These are phyloP conservation scores for Aquilaria yunnanensis DNA, from an alignment of 345 rosid species.

Conservation along the genomic window DNA sequence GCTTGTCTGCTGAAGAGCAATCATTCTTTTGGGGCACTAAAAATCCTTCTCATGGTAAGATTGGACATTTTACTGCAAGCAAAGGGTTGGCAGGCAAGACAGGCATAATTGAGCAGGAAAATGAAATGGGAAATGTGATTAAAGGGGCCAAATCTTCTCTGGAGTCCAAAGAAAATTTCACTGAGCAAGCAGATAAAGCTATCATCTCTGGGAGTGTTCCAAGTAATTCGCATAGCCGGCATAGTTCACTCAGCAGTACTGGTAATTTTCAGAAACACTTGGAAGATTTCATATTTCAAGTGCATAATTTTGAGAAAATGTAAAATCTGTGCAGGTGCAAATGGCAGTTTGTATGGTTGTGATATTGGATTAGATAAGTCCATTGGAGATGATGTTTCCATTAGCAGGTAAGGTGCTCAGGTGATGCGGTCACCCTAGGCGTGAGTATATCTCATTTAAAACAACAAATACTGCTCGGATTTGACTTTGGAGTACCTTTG, in stretches of 20 bases:
- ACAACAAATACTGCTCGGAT: background rate
- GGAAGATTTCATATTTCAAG: background rate
- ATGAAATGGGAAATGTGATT: conserved; percentile 24
- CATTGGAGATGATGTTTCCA: conserved; percentile 31
- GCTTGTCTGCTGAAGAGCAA: conserved; percentile 24
- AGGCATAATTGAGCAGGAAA: conserved; percentile 21
- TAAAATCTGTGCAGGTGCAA: conserved; percentile 27
- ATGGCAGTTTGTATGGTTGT: conserved; percentile 26
- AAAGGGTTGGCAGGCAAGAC: conserved; percentile 23
- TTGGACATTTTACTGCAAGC: conserved; percentile 23
- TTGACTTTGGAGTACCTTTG: background rate
- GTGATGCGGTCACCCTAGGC: background rate
- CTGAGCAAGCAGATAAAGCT: conserved; percentile 27
- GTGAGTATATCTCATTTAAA: background rate
- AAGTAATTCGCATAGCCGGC: conserved; percentile 24
- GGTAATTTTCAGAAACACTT: conserved; percentile 19
- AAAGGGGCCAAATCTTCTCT: conserved; percentile 20
- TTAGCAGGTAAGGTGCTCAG: conserved; percentile 33
- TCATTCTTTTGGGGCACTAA: conserved; percentile 24
- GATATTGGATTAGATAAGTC: conserved; percentile 30
- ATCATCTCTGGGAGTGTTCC: conserved; percentile 25
- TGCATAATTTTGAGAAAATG: background rate
- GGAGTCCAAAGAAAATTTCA: conserved; percentile 30
- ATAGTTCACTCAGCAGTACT: conserved; percentile 25
- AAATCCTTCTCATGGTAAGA: conserved; percentile 17